These are phyloP conservation scores for Luzula sylvatica DNA, from an alignment of 176 grass and related monocot species.

Conservation along the genomic window DNA sequence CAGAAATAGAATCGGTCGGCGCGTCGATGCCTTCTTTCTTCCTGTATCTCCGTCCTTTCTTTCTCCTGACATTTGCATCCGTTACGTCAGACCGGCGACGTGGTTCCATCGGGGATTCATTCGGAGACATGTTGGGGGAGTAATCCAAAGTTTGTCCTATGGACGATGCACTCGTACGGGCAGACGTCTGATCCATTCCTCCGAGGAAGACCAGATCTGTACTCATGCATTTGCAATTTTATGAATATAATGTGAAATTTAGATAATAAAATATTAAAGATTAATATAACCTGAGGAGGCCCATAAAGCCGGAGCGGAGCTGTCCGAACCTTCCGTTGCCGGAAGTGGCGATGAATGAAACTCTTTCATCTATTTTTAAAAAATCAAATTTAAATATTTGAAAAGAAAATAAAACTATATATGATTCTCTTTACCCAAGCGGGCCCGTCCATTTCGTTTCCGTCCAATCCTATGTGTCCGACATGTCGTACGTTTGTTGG, in stretches of 20 bases:
- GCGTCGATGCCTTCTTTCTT: slow-evolving; percentile 12
- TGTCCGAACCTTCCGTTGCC: neutral
- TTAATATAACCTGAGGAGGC: slow-evolving; percentile 10
- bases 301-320: neutral
- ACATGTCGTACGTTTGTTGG: slow-evolving; percentile 32
- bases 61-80: neutral
- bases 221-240: neutral
- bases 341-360: slow-evolving; percentile 21
- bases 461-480: slow-evolving; percentile 28
- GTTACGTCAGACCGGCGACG: neutral
- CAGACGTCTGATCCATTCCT: neutral
- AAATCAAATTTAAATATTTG: slow-evolving; percentile 3
- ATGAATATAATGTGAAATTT: neutral
- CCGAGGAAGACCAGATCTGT: slow-evolving; percentile 7
- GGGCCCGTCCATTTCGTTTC: neutral
- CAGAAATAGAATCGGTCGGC: slow-evolving; percentile 7
- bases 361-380: slow-evolving; percentile 20
- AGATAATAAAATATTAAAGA: neutral
- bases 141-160: neutral
- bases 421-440: slow-evolving; percentile 18
- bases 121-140: neutral
- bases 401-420: neutral
- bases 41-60: slow-evolving; percentile 13
- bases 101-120: neutral
- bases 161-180: slow-evolving; percentile 1